Evolutionary conservation across 2,329 filamentous ascomycete species (phyloP).

Genomic region (Pseudopyrenochaeta lycopersici): DNA sequence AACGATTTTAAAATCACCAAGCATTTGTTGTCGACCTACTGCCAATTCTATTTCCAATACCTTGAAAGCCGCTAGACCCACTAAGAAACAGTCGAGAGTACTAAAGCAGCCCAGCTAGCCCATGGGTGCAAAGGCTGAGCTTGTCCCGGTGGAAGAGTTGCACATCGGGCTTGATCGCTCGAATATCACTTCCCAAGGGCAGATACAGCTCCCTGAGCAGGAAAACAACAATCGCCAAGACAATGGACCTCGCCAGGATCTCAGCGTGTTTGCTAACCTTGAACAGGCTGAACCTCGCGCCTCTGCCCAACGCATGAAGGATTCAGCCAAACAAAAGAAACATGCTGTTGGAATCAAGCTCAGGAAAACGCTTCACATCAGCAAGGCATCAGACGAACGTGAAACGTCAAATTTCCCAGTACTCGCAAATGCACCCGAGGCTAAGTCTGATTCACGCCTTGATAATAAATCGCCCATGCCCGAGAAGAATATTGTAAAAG

Average conservation of each 20-base stretch:
- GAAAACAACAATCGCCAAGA: slow-evolving; percentile 13
- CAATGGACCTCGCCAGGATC: slow-evolving; percentile 1
- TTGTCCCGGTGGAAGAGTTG: slow-evolving; percentile 11
- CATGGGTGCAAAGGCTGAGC: slow-evolving; percentile 31
- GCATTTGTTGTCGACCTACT: too few species aligned
- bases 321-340: slow-evolving; percentile 28
- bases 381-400: slow-evolving; percentile 24
- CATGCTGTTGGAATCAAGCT: slow-evolving; percentile 33
- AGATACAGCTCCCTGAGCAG: slow-evolving; percentile 14
- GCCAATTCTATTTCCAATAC: too few species aligned
- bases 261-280: slow-evolving; percentile 1
- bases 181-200: slow-evolving; percentile 15
- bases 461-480: slow-evolving; percentile 17
- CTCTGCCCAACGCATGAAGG: slow-evolving; percentile 17
- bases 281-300: slow-evolving; percentile 8
- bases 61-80: too few species aligned
- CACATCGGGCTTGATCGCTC: slow-evolving; percentile 25
- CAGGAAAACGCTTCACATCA: slow-evolving; percentile 32
- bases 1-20: too few species aligned
- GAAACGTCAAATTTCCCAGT: slow-evolving; percentile 12
- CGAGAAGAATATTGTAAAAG: slow-evolving; percentile 34
- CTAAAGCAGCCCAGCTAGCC: neutral
- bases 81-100: too few species aligned
- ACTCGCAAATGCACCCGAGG: slow-evolving; percentile 20
- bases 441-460: slow-evolving; percentile 28